These are phyloP conservation scores for Sporothrix inflata DNA, from an alignment of 2,329 filamentous ascomycete species.

Conservation along the genomic window DNA sequence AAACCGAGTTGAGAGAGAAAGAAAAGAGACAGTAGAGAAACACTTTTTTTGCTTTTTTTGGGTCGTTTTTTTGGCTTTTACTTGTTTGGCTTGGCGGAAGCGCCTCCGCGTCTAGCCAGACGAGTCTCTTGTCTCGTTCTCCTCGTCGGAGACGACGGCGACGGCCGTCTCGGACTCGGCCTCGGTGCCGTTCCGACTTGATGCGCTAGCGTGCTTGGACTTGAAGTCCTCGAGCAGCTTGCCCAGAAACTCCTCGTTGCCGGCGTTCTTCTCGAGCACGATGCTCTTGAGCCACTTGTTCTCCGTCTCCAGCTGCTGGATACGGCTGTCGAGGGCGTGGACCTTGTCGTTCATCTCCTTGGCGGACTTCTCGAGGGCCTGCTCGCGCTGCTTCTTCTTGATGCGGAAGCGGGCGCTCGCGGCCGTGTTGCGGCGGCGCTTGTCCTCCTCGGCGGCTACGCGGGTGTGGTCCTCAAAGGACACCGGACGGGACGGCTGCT, in stretches of 20 bases:
- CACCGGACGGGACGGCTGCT: slow-evolving; percentile 47
- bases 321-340: slow-evolving; percentile 69
- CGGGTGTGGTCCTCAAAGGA: slow-evolving; percentile 73
- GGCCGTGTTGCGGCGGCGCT: slow-evolving; percentile 85
- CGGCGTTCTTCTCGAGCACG: slow-evolving; percentile 79
- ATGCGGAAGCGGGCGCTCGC: slow-evolving; percentile 86
- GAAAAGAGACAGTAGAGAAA: slow-evolving; percentile 16
- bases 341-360: slow-evolving; percentile 86
- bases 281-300: slow-evolving; percentile 82
- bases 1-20: slow-evolving; percentile 6
- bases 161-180: slow-evolving; percentile 40
- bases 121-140: slow-evolving; percentile 37
- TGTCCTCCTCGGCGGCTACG: slow-evolving; percentile 82
- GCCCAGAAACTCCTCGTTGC: slow-evolving; percentile 55
- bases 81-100: background rate
- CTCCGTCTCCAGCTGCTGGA: slow-evolving; percentile 78
- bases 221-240: slow-evolving; percentile 57
- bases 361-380: slow-evolving; percentile 77
- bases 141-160: slow-evolving; percentile 33
- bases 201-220: slow-evolving; percentile 33
- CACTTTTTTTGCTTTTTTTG: slow-evolving; percentile 5
- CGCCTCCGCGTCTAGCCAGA: slow-evolving; percentile 30
- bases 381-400: slow-evolving; percentile 95
- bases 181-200: slow-evolving; percentile 34
- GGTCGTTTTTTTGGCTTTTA: slow-evolving; percentile 16